Base-by-base conservation (phyloP, 2,329 filamentous ascomycete genomes). In the Aspergillus luchuensis region DNA sequence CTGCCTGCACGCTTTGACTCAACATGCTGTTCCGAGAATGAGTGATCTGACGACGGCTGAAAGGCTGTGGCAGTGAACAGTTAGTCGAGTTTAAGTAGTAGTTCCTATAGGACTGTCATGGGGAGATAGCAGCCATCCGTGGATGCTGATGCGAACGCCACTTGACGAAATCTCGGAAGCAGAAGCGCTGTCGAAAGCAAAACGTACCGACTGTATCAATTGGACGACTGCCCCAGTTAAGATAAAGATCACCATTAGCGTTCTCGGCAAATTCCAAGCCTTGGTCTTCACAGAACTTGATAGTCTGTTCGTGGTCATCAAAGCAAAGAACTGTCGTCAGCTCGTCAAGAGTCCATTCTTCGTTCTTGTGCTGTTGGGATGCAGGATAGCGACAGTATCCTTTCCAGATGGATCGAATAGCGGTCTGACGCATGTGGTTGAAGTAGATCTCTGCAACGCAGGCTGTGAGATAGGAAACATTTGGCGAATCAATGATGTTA, bases 391-490 rank as follows among this genome's bases (percentile, higher is more conserved):
- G 79, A 65, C 81, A 81, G 67, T 82, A 85, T 2, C 78, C 81
- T 61, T 79, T 81, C 80, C 80, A 84, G 43, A 87, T 81, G 2
- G 80, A 78, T 41, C 84, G 81, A 49, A 89, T 78, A 5, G 83
- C 81, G 23, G 80, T 82, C 54, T 84, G 80, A 10, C 87, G 83
- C 47, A 89, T 76, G 25, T 83, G 75, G 57, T 84, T 84, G 73
- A 89, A 89, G 63, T 84, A 84, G 10, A 87, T 82, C 66, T 89
- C 87, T 1, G 85, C 84, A 23, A 87, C 84, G 71, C 87, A 89
- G 7, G 83, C 86, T 82, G 87, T 85, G 7, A 88, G 74, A 67
- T 88, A 89, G 0, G 86, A 85, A 1, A 86, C 80, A 33, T 79
- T 76, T 3, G 78, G 77, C 1, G 85, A 88, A 57, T 79, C 77